Evolutionary conservation across 2,329 filamentous ascomycete species (phyloP).

Genomic region (Coniella vitis): DNA sequence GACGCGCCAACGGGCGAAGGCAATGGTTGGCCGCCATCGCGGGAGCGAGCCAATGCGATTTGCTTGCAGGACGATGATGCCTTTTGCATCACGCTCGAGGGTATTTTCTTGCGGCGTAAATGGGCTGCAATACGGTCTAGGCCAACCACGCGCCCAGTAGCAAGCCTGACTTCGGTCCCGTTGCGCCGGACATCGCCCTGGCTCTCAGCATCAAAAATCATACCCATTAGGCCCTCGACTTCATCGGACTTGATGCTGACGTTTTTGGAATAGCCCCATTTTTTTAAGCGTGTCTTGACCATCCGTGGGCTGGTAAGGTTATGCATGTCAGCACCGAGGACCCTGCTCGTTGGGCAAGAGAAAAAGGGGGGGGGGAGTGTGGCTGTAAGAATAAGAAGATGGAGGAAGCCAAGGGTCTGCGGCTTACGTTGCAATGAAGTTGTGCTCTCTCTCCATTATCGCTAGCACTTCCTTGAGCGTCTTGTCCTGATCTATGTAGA

Average conservation of each 20-base stretch:
- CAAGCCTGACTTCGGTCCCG: conserved; percentile 12
- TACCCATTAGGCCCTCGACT: conserved; percentile 11
- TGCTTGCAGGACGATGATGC: not conserved
- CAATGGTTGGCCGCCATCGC: not conserved
- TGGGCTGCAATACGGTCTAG: conserved; percentile 14
- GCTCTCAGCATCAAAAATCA: conserved; percentile 13
- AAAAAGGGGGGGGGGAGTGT: too few relatives aligned
- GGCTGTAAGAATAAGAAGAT: not conserved
- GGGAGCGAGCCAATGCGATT: not conserved
- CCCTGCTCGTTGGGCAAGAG: not conserved
- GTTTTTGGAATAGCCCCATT: conserved; percentile 17
- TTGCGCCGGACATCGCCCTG: conserved; percentile 10
- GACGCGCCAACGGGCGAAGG: conserved; percentile 6
- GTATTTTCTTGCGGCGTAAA: conserved; percentile 12
- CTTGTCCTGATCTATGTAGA: conserved; percentile 19
- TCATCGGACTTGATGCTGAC: conserved; percentile 16
- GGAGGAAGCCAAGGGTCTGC: not conserved
- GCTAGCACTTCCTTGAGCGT: conserved; percentile 18
- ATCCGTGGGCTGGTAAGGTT: conserved; percentile 4
- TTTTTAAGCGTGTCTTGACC: conserved; percentile 17
- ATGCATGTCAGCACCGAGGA: conserved; percentile 9
- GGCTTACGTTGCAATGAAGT: conserved; percentile 19
- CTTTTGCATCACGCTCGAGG: conserved; percentile 2
- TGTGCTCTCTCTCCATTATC: conserved; percentile 17
- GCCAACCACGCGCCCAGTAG: conserved; percentile 13